Conservation (phyloP, 169 alveolate species). For the Plasmodium malariae region DNA sequence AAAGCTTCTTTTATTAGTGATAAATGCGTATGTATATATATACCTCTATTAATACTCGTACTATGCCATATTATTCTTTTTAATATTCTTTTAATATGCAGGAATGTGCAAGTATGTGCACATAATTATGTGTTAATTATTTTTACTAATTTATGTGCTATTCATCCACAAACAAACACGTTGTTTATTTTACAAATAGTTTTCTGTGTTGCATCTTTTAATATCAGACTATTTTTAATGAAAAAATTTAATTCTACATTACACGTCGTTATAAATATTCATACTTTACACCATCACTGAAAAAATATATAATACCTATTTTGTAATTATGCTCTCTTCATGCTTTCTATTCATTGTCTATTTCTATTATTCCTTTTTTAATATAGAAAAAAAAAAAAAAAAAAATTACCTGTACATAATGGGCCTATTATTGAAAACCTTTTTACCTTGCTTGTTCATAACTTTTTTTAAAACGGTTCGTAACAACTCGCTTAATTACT, state of each 20-base stretch:
- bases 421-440: too few relatives aligned
- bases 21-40: background rate
- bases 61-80: conserved; percentile 1
- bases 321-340: conserved; percentile 6
- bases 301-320: background rate
- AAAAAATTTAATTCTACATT: conserved; percentile 56
- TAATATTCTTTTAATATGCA: conserved; percentile 18
- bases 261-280: conserved; percentile 23
- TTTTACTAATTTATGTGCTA: conserved; percentile 15
- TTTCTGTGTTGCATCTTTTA: conserved; percentile 7
- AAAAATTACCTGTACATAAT: background rate
- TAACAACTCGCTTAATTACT: too few relatives aligned
- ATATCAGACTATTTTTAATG: background rate
- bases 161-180: conserved; percentile 12
- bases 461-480: conserved; percentile 15
- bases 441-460: background rate
- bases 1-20: background rate
- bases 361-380: background rate
- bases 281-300: background rate
- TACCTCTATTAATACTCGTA: background rate
- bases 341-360: conserved; percentile 15
- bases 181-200: conserved; percentile 18
- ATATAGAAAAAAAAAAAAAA: background rate
- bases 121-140: conserved; percentile 13
- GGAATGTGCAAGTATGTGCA: conserved; percentile 65